phyloP scores from a whole-genome alignment of 306 rosid genomes.

The Astragalus glycyphyllos region DNA sequence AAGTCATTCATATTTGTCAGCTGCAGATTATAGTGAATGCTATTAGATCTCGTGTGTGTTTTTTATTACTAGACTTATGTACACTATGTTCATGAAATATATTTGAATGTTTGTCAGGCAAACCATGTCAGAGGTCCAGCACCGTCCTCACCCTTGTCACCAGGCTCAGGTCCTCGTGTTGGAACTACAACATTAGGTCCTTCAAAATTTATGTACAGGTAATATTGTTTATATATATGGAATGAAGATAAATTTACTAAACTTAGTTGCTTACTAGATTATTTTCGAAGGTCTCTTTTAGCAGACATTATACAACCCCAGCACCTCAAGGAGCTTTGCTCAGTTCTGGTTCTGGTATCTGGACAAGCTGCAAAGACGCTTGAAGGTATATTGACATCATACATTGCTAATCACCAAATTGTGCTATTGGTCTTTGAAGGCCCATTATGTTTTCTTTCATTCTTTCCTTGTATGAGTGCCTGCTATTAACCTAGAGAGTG shows the following conservation, averaged over 20 bases:
- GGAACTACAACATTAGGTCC: conserved; percentile 74
- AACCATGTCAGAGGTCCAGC: conserved; percentile 64
- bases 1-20: conserved; percentile 16
- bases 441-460: conserved; percentile 23
- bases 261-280: conserved; percentile 52
- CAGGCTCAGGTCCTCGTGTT: conserved; percentile 63
- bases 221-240: conserved; percentile 40
- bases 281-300: conserved; percentile 81
- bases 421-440: conserved; percentile 14
- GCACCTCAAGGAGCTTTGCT: conserved; percentile 94
- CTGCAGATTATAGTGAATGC: conserved; percentile 30
- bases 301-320: conserved; percentile 97
- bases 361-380: conserved; percentile 85
- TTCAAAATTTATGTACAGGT: conserved; percentile 91
- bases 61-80: conserved; percentile 30
- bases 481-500: conserved; percentile 24
- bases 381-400: conserved; percentile 65
- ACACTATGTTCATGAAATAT: conserved; percentile 9
- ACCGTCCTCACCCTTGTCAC: conserved; percentile 61
- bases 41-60: neutral
- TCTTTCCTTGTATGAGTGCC: conserved; percentile 9
- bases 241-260: conserved; percentile 20
- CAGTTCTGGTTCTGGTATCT: conserved; percentile 82
- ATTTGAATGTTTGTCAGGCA: conserved; percentile 61
- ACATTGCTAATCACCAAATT: conserved; percentile 6